Evolutionary conservation across 176 grass and related monocot species (phyloP), one percentile per base, ranked within the genome.

Genomic region (Carex myosuroides): DNA sequence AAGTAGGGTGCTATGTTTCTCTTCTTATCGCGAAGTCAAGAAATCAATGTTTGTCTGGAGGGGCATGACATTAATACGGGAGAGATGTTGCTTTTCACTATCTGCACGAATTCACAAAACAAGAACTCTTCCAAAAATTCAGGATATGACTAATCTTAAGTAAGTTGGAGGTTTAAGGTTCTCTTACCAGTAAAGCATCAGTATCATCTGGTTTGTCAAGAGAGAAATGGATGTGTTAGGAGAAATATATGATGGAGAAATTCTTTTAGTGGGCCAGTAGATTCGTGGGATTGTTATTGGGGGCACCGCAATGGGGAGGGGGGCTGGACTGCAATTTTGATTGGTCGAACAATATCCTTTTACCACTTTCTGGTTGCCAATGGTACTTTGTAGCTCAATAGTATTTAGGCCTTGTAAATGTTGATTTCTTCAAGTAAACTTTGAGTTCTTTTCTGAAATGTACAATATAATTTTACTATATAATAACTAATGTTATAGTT

Each of bases 31-130:
- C 24, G 1, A 77, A 30, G 48, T 17, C 5, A 12, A 55, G 48
- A 77, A 54, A 16, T 56, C 50, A 77, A 17, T 77, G 48, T 55
- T 77, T 32, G 72, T 77, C 46, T 77, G 73, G 73, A 78, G 50
- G 52, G 52, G 73, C 4, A 14, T 7, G 33, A 30, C 7, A 75
- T 22, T 26, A 53, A 1, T 52, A 54, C 8, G 71, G 6, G 71
- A 52, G 44, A 3, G 50, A 24, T 57, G 73, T 56, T 57, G 52
- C 73, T 77, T 78, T 56, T 78, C 1, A 57, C 73, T 29, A 78
- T 78, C 50, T 55, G 24, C 73, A 78, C 2, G 52, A 32, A 33
- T 56, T 56, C 30, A 29, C 73, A 55, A 32, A 77, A 32, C 73
- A 77, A 32, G 48, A 78, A 78, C 3, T 10, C 13, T 55, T 32